Evolutionary conservation across 2,329 filamentous ascomycete species (phyloP), one percentile per base, ranked within the genome.

Genomic region (Aspergillus brunneoviolaceus): DNA sequence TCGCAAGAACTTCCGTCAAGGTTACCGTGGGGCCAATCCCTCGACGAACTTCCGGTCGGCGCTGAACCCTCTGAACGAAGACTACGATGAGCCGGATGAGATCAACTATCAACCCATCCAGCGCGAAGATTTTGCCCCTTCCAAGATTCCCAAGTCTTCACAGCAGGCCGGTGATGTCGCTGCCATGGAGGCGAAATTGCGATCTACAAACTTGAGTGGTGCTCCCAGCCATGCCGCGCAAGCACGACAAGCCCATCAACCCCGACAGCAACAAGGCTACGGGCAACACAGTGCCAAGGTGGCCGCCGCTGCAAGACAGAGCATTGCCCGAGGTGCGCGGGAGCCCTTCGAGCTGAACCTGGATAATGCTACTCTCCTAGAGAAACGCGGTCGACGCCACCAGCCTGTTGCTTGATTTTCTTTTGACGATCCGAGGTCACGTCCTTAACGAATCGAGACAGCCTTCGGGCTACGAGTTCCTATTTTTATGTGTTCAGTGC

Each of bases 261-360:
- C 85, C 61, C 79, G 79, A 48, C 77, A 74, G 47, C 74, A 76
- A 55, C 73, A 86, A 56, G 93, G 93, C 0, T 97, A 96, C 69
- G 93, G 92, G 2, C 92, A 96, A 72, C 94, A 97, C 72, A 94
- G 90, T 56, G 86, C 93, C 0, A 83, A 89, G 1, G 90, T 97
- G 0, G 91, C 93, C 0, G 89, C 90, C 0, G 92, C 93, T 0
- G 93, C 92, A 3, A 89, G 89, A 69, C 87, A 91, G 70, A 91
- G 92, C 71, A 91, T 95, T 47, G 86, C 88, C 49, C 82, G 85
- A 33, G 84, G 86, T 63, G 87, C 90, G 67, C 90, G 89, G 76
- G 92, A 91, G 33, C 87, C 90, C 0, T 99, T 99, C 67, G 95
- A 99, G 77, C 84, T 99, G 51, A 97, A 87, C 71, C 80, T 99